Evolutionary conservation across 2,329 filamentous ascomycete genomes (phyloP).

Genomic region (Neofusicoccum kwambonambiense): DNA sequence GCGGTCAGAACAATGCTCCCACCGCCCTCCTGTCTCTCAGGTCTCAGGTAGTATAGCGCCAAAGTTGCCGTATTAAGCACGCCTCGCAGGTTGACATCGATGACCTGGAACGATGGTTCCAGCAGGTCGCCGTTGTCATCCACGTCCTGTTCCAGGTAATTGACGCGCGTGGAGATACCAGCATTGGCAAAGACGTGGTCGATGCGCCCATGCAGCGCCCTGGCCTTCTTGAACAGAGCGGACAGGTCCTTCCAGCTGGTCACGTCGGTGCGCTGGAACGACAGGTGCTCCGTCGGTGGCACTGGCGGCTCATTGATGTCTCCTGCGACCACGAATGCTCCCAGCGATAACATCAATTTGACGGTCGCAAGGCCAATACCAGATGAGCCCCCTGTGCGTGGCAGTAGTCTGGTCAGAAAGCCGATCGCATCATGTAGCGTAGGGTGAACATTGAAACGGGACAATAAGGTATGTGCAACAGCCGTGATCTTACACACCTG

Average conservation of each 20-base stretch:
- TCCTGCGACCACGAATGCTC: slow-evolving; percentile 55
- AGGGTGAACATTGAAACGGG: background rate
- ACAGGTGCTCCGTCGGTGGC: slow-evolving; percentile 24
- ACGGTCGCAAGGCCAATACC: slow-evolving; percentile 61
- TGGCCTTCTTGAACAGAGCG: slow-evolving; percentile 52
- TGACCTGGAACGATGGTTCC: slow-evolving; percentile 27
- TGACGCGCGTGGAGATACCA: slow-evolving; percentile 24
- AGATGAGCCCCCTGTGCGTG: slow-evolving; percentile 52
- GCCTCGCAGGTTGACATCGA: slow-evolving; percentile 51
- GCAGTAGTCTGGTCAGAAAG: background rate
- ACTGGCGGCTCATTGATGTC: slow-evolving; percentile 49
- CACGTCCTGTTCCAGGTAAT: slow-evolving; percentile 29
- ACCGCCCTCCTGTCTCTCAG: slow-evolving; percentile 36
- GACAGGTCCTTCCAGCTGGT: slow-evolving; percentile 51
- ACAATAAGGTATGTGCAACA: background rate
- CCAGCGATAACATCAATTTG: slow-evolving; percentile 51
- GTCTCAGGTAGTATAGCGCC: slow-evolving; percentile 49
- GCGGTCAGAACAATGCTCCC: slow-evolving; percentile 34
- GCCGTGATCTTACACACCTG: slow-evolving; percentile 38
- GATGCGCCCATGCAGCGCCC: slow-evolving; percentile 42
- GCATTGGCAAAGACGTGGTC: slow-evolving; percentile 47
- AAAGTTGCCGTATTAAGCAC: slow-evolving; percentile 52
- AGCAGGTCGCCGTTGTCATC: slow-evolving; percentile 32
- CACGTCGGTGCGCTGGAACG: slow-evolving; percentile 26
- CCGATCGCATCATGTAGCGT: too few species aligned